Conservation (phyloP, 495 filamentous ascomycete genomes). For the Penicillium herquei region DNA sequence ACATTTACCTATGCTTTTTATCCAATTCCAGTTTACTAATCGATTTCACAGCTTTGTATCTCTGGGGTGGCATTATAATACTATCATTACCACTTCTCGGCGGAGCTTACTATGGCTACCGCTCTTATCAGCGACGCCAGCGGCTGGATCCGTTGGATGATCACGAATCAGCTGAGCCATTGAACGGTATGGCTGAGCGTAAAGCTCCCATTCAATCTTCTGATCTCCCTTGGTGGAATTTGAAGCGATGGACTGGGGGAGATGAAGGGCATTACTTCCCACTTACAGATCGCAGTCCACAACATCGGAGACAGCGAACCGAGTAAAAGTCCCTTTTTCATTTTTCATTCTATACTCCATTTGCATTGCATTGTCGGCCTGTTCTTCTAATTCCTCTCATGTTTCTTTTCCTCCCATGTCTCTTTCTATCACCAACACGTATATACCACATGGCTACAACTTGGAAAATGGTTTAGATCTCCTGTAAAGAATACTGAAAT, state of each 20-base stretch:
- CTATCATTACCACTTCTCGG: conserved; percentile 7
- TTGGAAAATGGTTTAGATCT: not conserved
- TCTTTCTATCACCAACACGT: not conserved
- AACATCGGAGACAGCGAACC: conserved; percentile 10
- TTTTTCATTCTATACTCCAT: conserved; percentile 5
- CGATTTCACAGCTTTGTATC: conserved; percentile 9
- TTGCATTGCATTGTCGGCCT: conserved; percentile 7
- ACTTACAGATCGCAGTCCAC: conserved; percentile 24
- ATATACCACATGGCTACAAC: not conserved
- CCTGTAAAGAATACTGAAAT: not conserved
- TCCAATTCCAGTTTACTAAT: not conserved
- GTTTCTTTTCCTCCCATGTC: not conserved
- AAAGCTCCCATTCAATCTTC: conserved; percentile 10
- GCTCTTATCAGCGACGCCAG: conserved; percentile 11
- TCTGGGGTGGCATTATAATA: conserved; percentile 12
- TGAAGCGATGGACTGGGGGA: conserved; percentile 28
- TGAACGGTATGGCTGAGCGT: conserved; percentile 21
- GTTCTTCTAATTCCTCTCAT: not conserved
- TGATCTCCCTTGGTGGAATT: conserved; percentile 37
- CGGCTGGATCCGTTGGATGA: conserved; percentile 13
- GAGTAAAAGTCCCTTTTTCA: conserved; percentile 11
- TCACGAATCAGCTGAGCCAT: conserved; percentile 20
- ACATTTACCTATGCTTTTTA: not conserved
- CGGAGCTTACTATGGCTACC: conserved; percentile 11
- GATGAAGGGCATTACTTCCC: conserved; percentile 31